Evolutionary conservation across 129 eudicot species (phyloP).

Genomic region (Tagetes erecta): DNA sequence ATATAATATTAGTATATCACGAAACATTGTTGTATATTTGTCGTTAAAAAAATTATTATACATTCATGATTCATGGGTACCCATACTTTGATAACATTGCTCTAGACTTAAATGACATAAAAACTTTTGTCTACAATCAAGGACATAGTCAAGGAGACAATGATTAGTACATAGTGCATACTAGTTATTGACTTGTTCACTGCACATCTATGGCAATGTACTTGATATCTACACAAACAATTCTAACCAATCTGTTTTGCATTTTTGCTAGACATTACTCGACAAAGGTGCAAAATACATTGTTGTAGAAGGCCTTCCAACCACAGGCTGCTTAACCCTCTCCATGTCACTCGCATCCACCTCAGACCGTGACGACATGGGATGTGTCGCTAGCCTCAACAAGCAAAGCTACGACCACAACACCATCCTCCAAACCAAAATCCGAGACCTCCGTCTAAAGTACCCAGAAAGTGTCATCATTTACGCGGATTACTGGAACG

Average conservation of each 20-base stretch:
- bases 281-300: slow-evolving; percentile 74
- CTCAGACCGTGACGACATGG: slow-evolving; percentile 57
- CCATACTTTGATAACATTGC: too few relatives aligned
- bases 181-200: neutral
- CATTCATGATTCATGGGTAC: too few relatives aligned
- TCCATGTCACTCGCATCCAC: slow-evolving; percentile 51
- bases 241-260: neutral
- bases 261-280: slow-evolving; percentile 49
- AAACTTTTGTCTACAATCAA: neutral
- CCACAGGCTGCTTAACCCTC: slow-evolving; percentile 79
- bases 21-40: too few relatives aligned
- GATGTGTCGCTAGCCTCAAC: slow-evolving; percentile 61
- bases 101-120: neutral
- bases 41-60: too few relatives aligned
- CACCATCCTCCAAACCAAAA: slow-evolving; percentile 52
- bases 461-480: slow-evolving; percentile 53
- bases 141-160: neutral
- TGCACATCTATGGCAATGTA: neutral
- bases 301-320: slow-evolving; percentile 79
- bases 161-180: neutral
- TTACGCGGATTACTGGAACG: slow-evolving; percentile 67
- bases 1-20: too few relatives aligned
- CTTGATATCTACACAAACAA: too few relatives aligned
- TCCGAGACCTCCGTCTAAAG: slow-evolving; percentile 41
- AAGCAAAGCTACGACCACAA: slow-evolving; percentile 55